Evolutionary conservation across 2,329 filamentous ascomycete species (phyloP).

Genomic region (Diaporthe longicolla): DNA sequence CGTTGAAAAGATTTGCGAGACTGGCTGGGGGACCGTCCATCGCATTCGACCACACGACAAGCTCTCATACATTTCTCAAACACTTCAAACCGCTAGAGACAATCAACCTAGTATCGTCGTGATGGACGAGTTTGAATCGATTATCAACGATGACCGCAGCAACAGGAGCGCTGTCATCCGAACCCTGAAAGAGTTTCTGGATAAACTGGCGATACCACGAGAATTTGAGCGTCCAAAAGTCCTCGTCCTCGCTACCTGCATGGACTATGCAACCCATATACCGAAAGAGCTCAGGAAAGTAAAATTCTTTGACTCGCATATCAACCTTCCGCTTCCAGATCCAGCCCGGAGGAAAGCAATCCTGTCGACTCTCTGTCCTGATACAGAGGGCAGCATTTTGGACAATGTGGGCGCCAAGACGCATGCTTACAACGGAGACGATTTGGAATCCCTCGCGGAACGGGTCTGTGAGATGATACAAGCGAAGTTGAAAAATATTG

Average conservation of each 20-base stretch:
- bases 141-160: slow-evolving; percentile 73
- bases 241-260: slow-evolving; percentile 80
- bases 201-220: slow-evolving; percentile 58
- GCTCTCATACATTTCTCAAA: slow-evolving; percentile 71
- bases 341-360: slow-evolving; percentile 80
- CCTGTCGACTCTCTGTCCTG: slow-evolving; percentile 71
- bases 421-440: slow-evolving; percentile 87
- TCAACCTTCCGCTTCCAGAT: slow-evolving; percentile 85
- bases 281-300: slow-evolving; percentile 76
- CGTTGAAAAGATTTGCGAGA: slow-evolving; percentile 75
- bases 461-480: slow-evolving; percentile 54
- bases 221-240: slow-evolving; percentile 66
- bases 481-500: neutral
- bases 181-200: slow-evolving; percentile 68
- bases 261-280: slow-evolving; percentile 79
- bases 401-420: slow-evolving; percentile 78
- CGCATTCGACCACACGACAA: slow-evolving; percentile 71
- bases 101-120: slow-evolving; percentile 83
- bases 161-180: slow-evolving; percentile 66
- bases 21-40: slow-evolving; percentile 79
- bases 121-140: slow-evolving; percentile 81
- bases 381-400: slow-evolving; percentile 66
- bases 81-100: slow-evolving; percentile 77
- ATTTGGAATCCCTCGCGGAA: slow-evolving; percentile 77
- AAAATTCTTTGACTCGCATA: slow-evolving; percentile 75